A percentile compares a stretch with the other conserved stretches of the same genome.
phyloP scores from a whole-genome alignment of 352 stramenopile genomes.

The Globisporangium viniferum region DNA sequence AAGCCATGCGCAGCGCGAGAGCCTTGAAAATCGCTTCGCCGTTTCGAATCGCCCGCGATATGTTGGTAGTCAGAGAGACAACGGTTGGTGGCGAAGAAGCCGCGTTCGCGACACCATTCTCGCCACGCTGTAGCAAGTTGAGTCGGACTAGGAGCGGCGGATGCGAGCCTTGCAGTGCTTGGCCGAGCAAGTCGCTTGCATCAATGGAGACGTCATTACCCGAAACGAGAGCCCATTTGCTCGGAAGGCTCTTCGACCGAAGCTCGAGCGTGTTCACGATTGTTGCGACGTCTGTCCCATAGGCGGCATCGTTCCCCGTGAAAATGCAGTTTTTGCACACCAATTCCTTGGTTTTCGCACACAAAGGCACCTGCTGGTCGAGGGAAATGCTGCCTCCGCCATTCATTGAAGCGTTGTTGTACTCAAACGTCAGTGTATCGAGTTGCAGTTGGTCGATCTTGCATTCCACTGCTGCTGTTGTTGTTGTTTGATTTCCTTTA shows the following conservation, averaged over 20 bases:
- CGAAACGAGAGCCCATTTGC: conserved; percentile 3
- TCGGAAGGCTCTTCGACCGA: background rate
- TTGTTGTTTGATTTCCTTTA: background rate
- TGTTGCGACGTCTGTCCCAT: conserved; percentile 1
- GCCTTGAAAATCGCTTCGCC: conserved; percentile 3
- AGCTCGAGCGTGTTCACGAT: conserved; percentile 9
- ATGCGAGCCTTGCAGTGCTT: background rate
- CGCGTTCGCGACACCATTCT: background rate
- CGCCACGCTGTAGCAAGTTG: conserved; percentile 1
- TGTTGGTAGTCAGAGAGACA: conserved; percentile 1
- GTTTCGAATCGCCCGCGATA: conserved; percentile 8
- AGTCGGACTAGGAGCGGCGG: background rate
- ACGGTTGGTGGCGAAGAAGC: background rate
- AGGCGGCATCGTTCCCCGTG: conserved; percentile 2
- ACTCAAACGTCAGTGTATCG: conserved; percentile 3
- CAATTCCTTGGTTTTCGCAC: background rate
- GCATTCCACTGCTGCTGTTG: background rate
- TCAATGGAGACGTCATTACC: conserved; percentile 1
- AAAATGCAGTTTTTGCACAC: conserved; percentile 2
- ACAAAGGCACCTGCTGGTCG: conserved; percentile 4
- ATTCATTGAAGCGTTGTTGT: conserved; percentile 12
- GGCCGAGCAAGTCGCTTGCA: background rate
- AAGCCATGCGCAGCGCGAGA: background rate
- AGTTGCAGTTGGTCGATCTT: background rate
- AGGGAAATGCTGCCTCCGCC: conserved; percentile 18